Evolutionary conservation across 345 rosid genomes (phyloP), one percentile per base, ranked within the genome.

Genomic region (Eucalyptus regnans): DNA sequence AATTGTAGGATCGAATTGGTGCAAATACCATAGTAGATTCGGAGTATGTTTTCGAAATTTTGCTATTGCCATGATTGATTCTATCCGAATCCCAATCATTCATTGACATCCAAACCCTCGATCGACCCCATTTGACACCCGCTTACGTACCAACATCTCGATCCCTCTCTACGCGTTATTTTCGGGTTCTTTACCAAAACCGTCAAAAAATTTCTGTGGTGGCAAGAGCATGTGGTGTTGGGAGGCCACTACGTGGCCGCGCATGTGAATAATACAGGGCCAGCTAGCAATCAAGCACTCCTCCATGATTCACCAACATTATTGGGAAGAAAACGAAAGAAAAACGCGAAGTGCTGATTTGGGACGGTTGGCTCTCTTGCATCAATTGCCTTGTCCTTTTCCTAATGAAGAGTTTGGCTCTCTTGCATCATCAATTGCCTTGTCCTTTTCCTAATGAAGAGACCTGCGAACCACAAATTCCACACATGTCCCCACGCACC

Each of bases 1-100:
- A 0, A 1, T 17, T 23, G 8, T 17, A 9, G 2, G 1, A 4
- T 4, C 0, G 2, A 16, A 31, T 15, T 31, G 0, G 1, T 1
- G 9, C 0, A 16, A 31, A 27, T 15, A 16, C 0, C 8, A 31
- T 16, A 2, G 1, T 51, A 51, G 0, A 51, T 52, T 18, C 7
- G 9, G 10, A 52, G 58, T 52, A 52, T 1, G 1, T 64, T n/a
- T 7, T 6, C 2, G 4, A 3, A 22, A 76, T 41, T 41, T 41
- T 37, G 41, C 27, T 20, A 3, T 41, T 41, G 48, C 23, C 83
- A 12, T 18, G 48, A 76, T 76, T 76, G 48, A 41, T 20, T 41
- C 29, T 3, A 29, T 20, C 29, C 84, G 48, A 18, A 41, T 22
- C 84, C 16, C 84, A 76, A 76, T 76, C 84, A 41, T 20, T 20